Evolutionary conservation across 1,139 yeast genomes (phyloP), one percentile per base, ranked within the genome.

Genomic region (Kurtzmaniella quercitrusa): DNA sequence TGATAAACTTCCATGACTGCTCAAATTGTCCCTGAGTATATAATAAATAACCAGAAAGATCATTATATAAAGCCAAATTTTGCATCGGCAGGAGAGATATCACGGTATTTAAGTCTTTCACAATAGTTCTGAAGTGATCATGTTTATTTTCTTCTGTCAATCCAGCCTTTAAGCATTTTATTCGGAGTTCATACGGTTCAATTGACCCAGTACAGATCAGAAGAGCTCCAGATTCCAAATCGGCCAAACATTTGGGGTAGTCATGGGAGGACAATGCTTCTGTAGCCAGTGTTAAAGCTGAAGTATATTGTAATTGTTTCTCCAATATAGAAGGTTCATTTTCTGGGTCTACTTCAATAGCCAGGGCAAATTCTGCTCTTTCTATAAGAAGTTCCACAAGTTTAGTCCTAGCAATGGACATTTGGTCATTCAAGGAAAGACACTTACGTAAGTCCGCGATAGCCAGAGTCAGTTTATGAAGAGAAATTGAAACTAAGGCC

Each of bases 21-120:
- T 73, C 75, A 50, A 71, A 75, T 47, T 81, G 82, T 37, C 68
- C 66, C 39, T 77, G 70, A 10, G 79, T 75, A 55, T 68, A 81
- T 41, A 77, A 66, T 45, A 77, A 65, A 43, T 76, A 68, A 27
- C 68, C 65, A 1, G 85, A 62, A 25, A 68, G 48, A 21, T 46
- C 48, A 39, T 56, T 49, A 55, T 68, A 64, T 38, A 60, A 59
- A 12, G 62, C 57, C 33, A 77, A 50, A 31, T 49, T 54, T 12
- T 56, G 56, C 43, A 66, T 57, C 0, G 74, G 70, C 43, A 57
- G 63, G 17, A 63, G 49, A 33, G 58, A 62, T 14, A 70, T 48
- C 19, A 71, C 51, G 34, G 57, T 59, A 10, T 56, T 52, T 33
- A 65, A 51, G 38, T 60, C 63, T 27, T 50, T 50, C 8, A 66